Percentiles rank a stretch among this genome's conserved stretches.
These are phyloP conservation scores for Elaphomyces granulatus DNA, from an alignment of 495 filamentous ascomycete genomes.

Conservation along the genomic window DNA sequence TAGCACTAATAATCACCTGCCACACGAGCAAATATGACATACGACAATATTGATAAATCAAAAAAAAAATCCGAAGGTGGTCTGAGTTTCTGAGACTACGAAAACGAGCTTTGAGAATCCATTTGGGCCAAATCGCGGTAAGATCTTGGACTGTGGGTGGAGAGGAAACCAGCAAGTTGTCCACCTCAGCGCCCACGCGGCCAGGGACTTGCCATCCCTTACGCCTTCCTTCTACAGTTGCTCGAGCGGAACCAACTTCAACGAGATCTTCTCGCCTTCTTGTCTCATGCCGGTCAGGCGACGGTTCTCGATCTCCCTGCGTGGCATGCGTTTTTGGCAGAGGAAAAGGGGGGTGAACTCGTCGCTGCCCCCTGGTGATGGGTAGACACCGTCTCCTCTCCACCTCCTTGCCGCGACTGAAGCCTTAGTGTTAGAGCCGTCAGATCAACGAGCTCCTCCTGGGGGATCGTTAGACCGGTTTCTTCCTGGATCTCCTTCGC, in stretches of 20 bases:
- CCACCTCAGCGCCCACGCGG: constrained; percentile 65
- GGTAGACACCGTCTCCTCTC: constrained; percentile 50
- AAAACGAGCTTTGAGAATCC: too few species aligned
- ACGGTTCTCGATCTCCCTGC: constrained; percentile 49
- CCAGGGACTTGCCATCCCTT: constrained; percentile 66
- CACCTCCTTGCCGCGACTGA: constrained; percentile 10
- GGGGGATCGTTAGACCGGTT: constrained; percentile 46
- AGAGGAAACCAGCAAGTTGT: too few species aligned
- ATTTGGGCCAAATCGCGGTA: too few species aligned
- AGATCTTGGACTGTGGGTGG: too few species aligned
- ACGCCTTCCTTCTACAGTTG: constrained; percentile 64
- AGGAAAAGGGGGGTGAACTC: constrained; percentile 71
- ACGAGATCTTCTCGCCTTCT: constrained; percentile 69
- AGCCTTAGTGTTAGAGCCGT: constrained; percentile 39
- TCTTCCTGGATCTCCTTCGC: constrained; percentile 78
- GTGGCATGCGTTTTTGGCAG: constrained; percentile 52
- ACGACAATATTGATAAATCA: too few species aligned
- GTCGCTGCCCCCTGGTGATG: constrained; percentile 68
- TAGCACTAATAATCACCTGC: too few species aligned
- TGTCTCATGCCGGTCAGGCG: constrained; percentile 65
- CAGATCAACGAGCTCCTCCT: constrained; percentile 52
- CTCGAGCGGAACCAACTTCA: constrained; percentile 56
- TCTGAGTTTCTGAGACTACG: too few species aligned
- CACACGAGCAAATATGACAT: too few species aligned
- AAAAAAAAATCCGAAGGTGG: too few species aligned